Conservation (phyloP, 1,284 basidiomycete species). For the Cutaneotrichosporon cyanovorans region DNA sequence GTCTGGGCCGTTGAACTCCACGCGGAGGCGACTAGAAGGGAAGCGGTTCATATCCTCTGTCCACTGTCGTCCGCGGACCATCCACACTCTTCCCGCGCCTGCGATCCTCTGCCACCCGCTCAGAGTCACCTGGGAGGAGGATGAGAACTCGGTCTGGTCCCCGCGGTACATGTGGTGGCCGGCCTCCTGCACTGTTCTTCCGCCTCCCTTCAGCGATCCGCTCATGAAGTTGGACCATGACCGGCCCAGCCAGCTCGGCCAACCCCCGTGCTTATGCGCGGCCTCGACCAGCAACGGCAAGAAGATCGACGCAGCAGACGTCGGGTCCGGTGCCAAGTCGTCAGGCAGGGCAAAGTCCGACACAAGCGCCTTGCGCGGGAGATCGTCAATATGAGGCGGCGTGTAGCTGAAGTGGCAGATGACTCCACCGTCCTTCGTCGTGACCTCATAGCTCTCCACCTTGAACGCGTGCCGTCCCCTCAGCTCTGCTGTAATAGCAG, state of each 20-base stretch:
- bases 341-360: constrained; percentile 23
- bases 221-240: constrained; percentile 29
- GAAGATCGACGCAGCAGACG: constrained; percentile 34
- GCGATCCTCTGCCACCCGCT: constrained; percentile 21
- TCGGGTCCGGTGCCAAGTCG: constrained; percentile 14
- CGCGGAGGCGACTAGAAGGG: constrained; percentile 61
- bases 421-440: constrained; percentile 54
- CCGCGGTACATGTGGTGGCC: constrained; percentile 16
- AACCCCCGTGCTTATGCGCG: constrained; percentile 38
- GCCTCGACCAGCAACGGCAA: constrained; percentile 31
- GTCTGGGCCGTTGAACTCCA: constrained; percentile 82
- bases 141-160: neutral
- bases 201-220: neutral
- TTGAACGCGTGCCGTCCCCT: constrained; percentile 31
- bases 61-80: constrained; percentile 77
- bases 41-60: constrained; percentile 80
- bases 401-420: constrained; percentile 71
- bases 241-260: constrained; percentile 41
- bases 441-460: constrained; percentile 42
- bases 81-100: constrained; percentile 60
- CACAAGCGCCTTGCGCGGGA: constrained; percentile 19
- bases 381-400: constrained; percentile 28
- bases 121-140: neutral
- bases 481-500: constrained; percentile 33
- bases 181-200: constrained; percentile 1